These are phyloP conservation scores for Beauveria pseudobassiana DNA, from an alignment of 2,329 filamentous ascomycete genomes.

Conservation along the genomic window DNA sequence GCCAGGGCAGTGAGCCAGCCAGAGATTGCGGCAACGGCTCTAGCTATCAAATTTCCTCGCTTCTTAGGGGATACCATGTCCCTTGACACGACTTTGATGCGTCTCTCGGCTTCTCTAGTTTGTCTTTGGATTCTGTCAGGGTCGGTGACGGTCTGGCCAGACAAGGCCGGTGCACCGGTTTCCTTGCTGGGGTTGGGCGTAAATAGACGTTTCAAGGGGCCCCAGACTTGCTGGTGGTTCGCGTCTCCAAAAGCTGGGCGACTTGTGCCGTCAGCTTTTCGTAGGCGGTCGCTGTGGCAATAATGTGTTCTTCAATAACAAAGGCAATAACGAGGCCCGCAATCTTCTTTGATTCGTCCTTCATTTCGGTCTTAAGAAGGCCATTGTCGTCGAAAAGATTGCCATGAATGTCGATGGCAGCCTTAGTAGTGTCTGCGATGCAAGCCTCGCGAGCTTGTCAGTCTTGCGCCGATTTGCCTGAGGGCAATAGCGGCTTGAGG, in stretches of 20 bases:
- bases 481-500: slow-evolving; percentile 17
- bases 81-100: slow-evolving; percentile 6
- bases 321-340: slow-evolving; percentile 37
- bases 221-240: slow-evolving; percentile 33
- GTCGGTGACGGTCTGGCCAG: slow-evolving; percentile 18
- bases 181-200: slow-evolving; percentile 19
- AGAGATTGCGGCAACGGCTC: slow-evolving; percentile 23
- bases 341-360: slow-evolving; percentile 21
- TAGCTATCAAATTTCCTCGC: slow-evolving; percentile 16
- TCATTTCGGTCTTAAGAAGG: slow-evolving; percentile 22
- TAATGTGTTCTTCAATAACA: slow-evolving; percentile 39
- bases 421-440: slow-evolving; percentile 29
- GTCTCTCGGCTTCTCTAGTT: not conserved
- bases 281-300: slow-evolving; percentile 18
- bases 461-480: slow-evolving; percentile 16
- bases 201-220: slow-evolving; percentile 33
- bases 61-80: slow-evolving; percentile 1
- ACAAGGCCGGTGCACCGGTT: slow-evolving; percentile 15
- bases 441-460: slow-evolving; percentile 23
- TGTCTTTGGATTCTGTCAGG: slow-evolving; percentile 10
- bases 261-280: slow-evolving; percentile 31
- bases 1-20: slow-evolving; percentile 35
- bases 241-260: slow-evolving; percentile 26
- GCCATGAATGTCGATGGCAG: slow-evolving; percentile 30
- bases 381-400: slow-evolving; percentile 36